phyloP scores from a whole-genome alignment of 148 eudicot genomes.

The Simmondsia chinensis region DNA sequence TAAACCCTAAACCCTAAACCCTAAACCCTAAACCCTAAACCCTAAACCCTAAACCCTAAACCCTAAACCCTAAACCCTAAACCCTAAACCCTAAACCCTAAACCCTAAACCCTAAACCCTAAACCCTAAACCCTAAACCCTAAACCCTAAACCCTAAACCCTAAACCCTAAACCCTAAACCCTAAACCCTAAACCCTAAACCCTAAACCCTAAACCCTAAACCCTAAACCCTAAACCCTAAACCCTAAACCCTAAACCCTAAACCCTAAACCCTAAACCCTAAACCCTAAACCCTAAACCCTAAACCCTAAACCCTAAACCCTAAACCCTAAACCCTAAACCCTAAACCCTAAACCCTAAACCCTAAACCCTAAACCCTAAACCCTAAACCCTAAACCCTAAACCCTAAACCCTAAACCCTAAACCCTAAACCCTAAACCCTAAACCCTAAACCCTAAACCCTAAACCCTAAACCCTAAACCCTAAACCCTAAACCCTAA shows the following conservation, averaged over 20 bases:
- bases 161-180: constrained; percentile 8
- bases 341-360: constrained; percentile 9
- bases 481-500: constrained; percentile 11
- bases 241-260: constrained; percentile 18
- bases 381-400: constrained; percentile 8
- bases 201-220: constrained; percentile 3
- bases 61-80: constrained; percentile 9
- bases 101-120: constrained; percentile 16
- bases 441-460: constrained; percentile 10
- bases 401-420: constrained; percentile 6
- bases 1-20: constrained; percentile 3
- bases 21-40: constrained; percentile 11
- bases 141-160: constrained; percentile 9
- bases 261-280: constrained; percentile 18
- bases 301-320: constrained; percentile 13
- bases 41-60: constrained; percentile 8
- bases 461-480: constrained; percentile 10
- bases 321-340: constrained; percentile 7
- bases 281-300: constrained; percentile 13
- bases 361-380: constrained; percentile 6
- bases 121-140: constrained; percentile 21
- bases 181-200: constrained; percentile 9
- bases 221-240: constrained; percentile 14
- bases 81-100: constrained; percentile 14
- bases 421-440: constrained; percentile 10